phyloP scores from a whole-genome alignment of 306 rosid species.

The cucumber (Cucumis sativus) region Cucumber_9930_V3 NC_026660.2:6271001-6271500 shows the following conservation, averaged over 20 bases:
- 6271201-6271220: neutral
- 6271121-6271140: neutral
- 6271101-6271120: neutral
- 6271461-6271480: neutral
- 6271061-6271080: constrained; percentile 6
- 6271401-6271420: neutral
- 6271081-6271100: neutral
- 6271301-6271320: neutral
- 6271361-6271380: neutral
- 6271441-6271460: neutral
- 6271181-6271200: neutral
- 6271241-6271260: neutral
- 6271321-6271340: neutral
- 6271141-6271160: neutral
- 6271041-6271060: constrained; percentile 10
- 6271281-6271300: neutral
- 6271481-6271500: neutral
- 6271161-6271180: neutral
- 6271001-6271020: neutral
- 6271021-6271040: constrained; percentile 2
- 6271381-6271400: neutral
- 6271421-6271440: neutral
- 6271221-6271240: neutral
- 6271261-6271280: neutral
- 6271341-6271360: neutral